Base-by-base conservation (phyloP, 176 grass and related monocot genomes). In the Zizania latifolia region DNA sequence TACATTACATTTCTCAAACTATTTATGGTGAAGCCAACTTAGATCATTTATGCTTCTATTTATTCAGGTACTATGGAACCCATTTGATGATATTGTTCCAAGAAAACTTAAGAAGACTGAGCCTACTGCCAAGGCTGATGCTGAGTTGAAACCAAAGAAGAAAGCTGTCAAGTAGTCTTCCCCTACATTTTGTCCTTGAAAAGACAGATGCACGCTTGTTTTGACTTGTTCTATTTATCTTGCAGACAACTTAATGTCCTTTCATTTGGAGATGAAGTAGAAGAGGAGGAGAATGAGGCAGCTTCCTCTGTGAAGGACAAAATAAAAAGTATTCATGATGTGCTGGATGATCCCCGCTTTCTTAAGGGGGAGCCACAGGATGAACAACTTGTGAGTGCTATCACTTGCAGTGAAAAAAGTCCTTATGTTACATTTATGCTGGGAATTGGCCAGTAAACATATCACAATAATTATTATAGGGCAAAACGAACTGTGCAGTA, bases 281-380 rank as follows among this genome's bases (percentile, higher is more conserved):
- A 97, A 82, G 93, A 97, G 46, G 94, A 98, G 45, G 91, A 98
- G 71, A 85, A 88, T 61, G 84, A 98, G 63, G 89, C 75, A 78
- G 79, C 59, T 58, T 41, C 74, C 39, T 79, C 69, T 70, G 78
- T 92, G 57, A 85, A 92, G 74, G 91, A 83, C 32, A 98, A 94
- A 86, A 98, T 98, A 72, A 98, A 92, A 78, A 98, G 89, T 84
- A 98, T 94, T 71, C 91, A 98, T 82, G 95, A 98, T 73, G 89
- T 98, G 56, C 74, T 98, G 68, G 86, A 92, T 48, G 91, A 94
- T 78, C 91, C 91, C 61, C 89, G 84, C 51, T 98, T 98, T 81
- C 78, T 98, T 58, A 92, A 93, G 82, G 85, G 82, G 44, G 86
- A 91, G 34, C 81, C 66, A 58, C 75, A 60, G 31, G 68, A 62